Evolutionary conservation across 306 rosid genomes (phyloP).

Genomic region (Purshia tridentata): DNA sequence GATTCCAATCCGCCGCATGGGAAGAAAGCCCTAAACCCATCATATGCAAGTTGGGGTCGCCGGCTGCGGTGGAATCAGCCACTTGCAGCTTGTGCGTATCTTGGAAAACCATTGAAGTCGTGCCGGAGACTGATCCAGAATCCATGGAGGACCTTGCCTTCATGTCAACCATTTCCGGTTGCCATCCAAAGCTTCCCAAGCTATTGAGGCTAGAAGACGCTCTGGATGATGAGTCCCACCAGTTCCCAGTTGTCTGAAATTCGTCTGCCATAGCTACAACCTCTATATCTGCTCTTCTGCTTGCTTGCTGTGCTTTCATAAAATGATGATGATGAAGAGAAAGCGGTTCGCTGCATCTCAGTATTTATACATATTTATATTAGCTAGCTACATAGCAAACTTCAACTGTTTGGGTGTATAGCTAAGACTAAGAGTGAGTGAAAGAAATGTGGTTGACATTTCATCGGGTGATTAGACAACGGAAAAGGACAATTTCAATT

Average conservation of each 20-base stretch:
- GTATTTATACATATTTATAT: constrained; percentile 54
- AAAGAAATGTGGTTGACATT: constrained; percentile 63
- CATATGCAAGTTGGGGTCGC: constrained; percentile 69
- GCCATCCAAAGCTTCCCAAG: constrained; percentile 63
- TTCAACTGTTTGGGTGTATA: constrained; percentile 11
- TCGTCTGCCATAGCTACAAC: constrained; percentile 75
- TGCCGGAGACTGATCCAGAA: constrained; percentile 48
- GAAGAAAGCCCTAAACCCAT: constrained; percentile 89
- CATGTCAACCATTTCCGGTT: constrained; percentile 51
- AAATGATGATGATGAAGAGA: constrained; percentile 44
- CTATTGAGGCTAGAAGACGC: constrained; percentile 59
- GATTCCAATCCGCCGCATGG: constrained; percentile 84
- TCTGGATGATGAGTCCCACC: constrained; percentile 80
- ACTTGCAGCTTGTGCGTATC: constrained; percentile 48
- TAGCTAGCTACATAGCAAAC: not conserved
- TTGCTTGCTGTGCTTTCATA: constrained; percentile 32
- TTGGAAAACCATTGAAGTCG: constrained; percentile 53
- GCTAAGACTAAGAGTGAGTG: constrained; percentile 24
- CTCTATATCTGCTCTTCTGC: too few species aligned
- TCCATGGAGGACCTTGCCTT: constrained; percentile 69
- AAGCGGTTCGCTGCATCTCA: constrained; percentile 67
- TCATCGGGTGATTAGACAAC: constrained; percentile 63
- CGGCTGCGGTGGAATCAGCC: constrained; percentile 38
- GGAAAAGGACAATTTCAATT: constrained; percentile 45
- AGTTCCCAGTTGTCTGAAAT: constrained; percentile 70